Conservation (phyloP, 2,329 filamentous ascomycete genomes). For the Colletotrichum eremochloae region DNA sequence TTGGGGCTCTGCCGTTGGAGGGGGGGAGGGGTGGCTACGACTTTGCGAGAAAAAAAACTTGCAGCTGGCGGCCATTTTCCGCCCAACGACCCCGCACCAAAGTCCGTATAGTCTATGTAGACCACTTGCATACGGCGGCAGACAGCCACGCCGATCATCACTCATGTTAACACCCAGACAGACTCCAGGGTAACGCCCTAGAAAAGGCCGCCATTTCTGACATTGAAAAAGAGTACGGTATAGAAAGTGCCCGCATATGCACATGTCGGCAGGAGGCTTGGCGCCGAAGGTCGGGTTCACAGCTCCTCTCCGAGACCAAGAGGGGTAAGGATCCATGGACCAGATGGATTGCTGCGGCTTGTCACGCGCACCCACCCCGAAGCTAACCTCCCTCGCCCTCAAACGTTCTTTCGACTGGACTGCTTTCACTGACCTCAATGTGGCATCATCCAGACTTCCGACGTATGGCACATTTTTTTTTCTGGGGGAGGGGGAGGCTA, state of each 20-base stretch:
- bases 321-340: constrained; percentile 38
- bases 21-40: not conserved
- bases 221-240: constrained; percentile 8
- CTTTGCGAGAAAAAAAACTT: constrained; percentile 10
- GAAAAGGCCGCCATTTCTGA: constrained; percentile 12
- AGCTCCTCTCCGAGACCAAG: constrained; percentile 37
- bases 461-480: constrained; percentile 15
- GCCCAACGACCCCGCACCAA: constrained; percentile 30
- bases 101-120: not conserved
- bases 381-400: constrained; percentile 23
- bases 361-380: constrained; percentile 35
- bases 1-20: constrained; percentile 19
- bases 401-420: constrained; percentile 18
- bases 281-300: constrained; percentile 32
- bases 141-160: not conserved
- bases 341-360: constrained; percentile 29
- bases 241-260: constrained; percentile 20
- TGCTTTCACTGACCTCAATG: constrained; percentile 37
- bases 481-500: not conserved
- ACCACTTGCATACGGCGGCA: not conserved
- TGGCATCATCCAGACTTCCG: constrained; percentile 33
- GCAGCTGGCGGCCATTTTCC: constrained; percentile 11
- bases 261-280: constrained; percentile 38
- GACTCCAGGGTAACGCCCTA: not conserved
- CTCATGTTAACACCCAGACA: not conserved